Evolutionary conservation across 371 early-diverging fungal species (phyloP), one percentile per base, ranked within the genome.

Genomic region (Mucor lusitanicus): DNA sequence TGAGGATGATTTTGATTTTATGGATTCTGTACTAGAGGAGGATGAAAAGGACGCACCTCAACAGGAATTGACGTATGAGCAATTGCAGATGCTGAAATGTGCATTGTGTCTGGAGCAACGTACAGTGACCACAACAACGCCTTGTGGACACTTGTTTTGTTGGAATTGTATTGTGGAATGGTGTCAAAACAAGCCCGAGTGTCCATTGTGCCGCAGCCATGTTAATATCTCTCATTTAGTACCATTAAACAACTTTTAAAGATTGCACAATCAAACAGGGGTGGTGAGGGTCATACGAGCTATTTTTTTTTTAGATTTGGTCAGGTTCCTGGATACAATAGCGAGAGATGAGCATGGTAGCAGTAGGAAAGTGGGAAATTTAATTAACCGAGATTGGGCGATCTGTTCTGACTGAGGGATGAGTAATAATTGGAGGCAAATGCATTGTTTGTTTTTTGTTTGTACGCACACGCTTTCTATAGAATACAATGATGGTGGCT

Each of bases 131-230:
- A 94, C 95, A 0, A 85, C 92, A 0, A 95, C 97, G 0, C 91
- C 93, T 3, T 97, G 97, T 74, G 97, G 97, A 0, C 97, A 97
- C 76, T 68, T 97, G 70, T 95, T 95, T 69, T 97, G 97, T 76
- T 97, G 96, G 96, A 88, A 76, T 13, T 97, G 97, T 70, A 90
- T 94, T 42, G 83, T 91, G 25, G 95, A 94, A 75, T 95, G 97
- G 95, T 93, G 94, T 70, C 87, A 91, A 65, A 92, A 89, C 66
- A 95, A 94, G 85, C 82, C 92, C 0, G 96, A 95, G 72, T 95
- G 96, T 66, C 95, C 96, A 12, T 80, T 95, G 0, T 95, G 96
- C 60, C 88, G 96, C 32, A 94, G 94, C 67, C 73, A 76, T 30
- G 85, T 91, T 6, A 84, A 84, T 56, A 74, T 85, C 15, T 86